Base-by-base conservation (phyloP, 2,329 filamentous ascomycete genomes). In the Leptographium lundbergii region DNA sequence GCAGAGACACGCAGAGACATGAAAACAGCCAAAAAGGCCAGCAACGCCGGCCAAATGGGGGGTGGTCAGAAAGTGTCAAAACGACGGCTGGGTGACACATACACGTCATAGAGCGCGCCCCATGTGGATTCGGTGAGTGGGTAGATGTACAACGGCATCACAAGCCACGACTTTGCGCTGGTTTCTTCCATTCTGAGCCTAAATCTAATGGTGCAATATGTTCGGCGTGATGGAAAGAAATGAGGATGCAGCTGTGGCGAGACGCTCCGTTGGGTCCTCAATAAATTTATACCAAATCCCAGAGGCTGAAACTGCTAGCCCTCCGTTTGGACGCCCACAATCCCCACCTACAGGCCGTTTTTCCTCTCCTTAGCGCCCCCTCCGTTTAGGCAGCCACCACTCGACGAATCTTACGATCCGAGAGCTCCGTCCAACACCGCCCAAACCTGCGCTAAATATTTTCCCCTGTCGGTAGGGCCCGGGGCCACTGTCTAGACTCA, bases 91-190 rank as follows among this genome's bases (percentile, higher is more conserved):
- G 11, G 48, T 27, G 25, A 32, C 9, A 59, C 58, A 34, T 59
- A 59, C 58, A 57, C 45, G 22, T 59, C 58, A 57, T 59, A 59
- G 6, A 59, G 45, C 45, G 58, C 54, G 4, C 34, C n/a, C 58
- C 58, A 59, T n/a, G 54, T 56, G 32, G 6, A 27, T 19, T 42
- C 24, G 7, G 54, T 59, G 34, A 59, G 25, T 24, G 58, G 58
- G 39, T 59, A 59, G 45, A 59, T 59, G 58, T 59, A 59, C 45
- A 59, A 25, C 1, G 58, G 58, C 58, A 59, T 59, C 25, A 59
- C 53, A 24, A 59, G 32, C 58, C 58, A 59, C 32, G 54, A 10
- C 24, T 56, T 59, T 24, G 27, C 9, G 34, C 24, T 59, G 24
- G 10, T 6, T 3, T 59, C 52, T 39, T 14, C 57, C 51, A 51